Conservation (phyloP, 208 protist species). For the Trypanosoma grayi region DNA sequence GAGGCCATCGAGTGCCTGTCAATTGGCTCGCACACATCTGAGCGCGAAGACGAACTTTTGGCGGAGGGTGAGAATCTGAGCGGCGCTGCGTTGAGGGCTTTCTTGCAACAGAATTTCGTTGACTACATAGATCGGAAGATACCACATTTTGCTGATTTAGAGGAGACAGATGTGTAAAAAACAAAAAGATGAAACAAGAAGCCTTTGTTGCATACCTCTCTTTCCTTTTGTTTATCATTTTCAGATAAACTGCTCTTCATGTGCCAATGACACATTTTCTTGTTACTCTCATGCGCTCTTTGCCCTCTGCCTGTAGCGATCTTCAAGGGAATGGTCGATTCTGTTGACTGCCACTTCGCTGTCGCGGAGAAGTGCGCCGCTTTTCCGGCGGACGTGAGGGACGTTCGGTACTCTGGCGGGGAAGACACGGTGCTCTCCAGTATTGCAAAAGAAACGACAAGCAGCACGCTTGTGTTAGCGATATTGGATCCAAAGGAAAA, state of each 20-base stretch:
- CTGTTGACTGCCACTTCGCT: conserved; percentile 49
- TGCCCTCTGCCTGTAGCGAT: conserved; percentile 17
- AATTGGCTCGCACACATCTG: conserved; percentile 9
- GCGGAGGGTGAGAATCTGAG: conserved; percentile 47
- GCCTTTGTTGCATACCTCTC: too few species aligned
- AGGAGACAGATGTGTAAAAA: conserved; percentile 12
- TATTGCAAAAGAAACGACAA: conserved; percentile 28
- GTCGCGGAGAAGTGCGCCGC: conserved; percentile 16
- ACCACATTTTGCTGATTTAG: conserved; percentile 14
- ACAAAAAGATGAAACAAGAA: too few species aligned
- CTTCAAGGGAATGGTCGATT: too few species aligned
- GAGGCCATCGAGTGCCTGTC: conserved; percentile 15
- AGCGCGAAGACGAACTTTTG: conserved; percentile 49
- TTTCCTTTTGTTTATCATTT: too few species aligned
- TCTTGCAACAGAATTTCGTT: conserved; percentile 78
- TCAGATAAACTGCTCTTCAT: too few species aligned
- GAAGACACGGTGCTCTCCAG: conserved; percentile 29
- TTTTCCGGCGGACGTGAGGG: conserved; percentile 12
- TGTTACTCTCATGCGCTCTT: neutral
- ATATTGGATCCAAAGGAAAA: conserved; percentile 26
- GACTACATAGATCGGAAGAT: conserved; percentile 62
- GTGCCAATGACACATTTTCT: too few species aligned
- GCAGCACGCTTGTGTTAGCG: conserved; percentile 38
- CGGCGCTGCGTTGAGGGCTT: conserved; percentile 56
- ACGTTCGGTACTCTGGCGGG: conserved; percentile 25